These are phyloP conservation scores for Talaromyces thailandensis DNA, from an alignment of 495 filamentous ascomycete genomes.

Conservation along the genomic window DNA sequence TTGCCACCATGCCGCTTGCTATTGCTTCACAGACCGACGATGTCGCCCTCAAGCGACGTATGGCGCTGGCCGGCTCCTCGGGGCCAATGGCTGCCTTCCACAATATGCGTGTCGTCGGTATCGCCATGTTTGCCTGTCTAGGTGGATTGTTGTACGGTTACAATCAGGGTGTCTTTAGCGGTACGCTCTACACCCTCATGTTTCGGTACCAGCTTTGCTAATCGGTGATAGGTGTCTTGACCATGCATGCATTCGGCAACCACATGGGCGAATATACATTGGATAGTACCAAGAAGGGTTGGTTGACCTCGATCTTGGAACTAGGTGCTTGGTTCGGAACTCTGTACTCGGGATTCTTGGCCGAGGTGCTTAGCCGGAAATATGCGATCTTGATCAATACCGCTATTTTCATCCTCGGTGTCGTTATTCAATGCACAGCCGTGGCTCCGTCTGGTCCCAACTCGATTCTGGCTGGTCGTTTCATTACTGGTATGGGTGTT, in stretches of 20 bases:
- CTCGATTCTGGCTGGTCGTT: constrained; percentile 60
- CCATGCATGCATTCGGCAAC: constrained; percentile 6
- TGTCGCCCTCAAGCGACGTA: constrained; percentile 55
- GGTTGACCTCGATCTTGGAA: constrained; percentile 68
- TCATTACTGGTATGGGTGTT: constrained; percentile 49
- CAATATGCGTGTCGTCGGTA: constrained; percentile 62
- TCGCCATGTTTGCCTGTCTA: constrained; percentile 68
- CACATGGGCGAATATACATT: constrained; percentile 54
- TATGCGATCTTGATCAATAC: constrained; percentile 60
- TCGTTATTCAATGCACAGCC: constrained; percentile 59
- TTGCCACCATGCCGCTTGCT: not conserved
- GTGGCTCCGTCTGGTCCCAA: constrained; percentile 44
- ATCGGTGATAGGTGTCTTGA: constrained; percentile 11
- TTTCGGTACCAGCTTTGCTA: not conserved
- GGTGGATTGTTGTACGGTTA: constrained; percentile 54
- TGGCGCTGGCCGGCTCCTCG: constrained; percentile 53
- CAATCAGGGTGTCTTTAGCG: constrained; percentile 71
- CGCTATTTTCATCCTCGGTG: constrained; percentile 60
- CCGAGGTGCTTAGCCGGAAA: constrained; percentile 63
- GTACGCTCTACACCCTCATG: constrained; percentile 52
- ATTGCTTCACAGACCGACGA: constrained; percentile 26
- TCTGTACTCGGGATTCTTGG: constrained; percentile 60
- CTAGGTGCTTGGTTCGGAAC: constrained; percentile 72
- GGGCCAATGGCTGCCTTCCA: constrained; percentile 57
- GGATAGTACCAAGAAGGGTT: constrained; percentile 56